Evolutionary conservation across 352 stramenopile species (phyloP).

Genomic region (Phytophthora pluvialis): DNA sequence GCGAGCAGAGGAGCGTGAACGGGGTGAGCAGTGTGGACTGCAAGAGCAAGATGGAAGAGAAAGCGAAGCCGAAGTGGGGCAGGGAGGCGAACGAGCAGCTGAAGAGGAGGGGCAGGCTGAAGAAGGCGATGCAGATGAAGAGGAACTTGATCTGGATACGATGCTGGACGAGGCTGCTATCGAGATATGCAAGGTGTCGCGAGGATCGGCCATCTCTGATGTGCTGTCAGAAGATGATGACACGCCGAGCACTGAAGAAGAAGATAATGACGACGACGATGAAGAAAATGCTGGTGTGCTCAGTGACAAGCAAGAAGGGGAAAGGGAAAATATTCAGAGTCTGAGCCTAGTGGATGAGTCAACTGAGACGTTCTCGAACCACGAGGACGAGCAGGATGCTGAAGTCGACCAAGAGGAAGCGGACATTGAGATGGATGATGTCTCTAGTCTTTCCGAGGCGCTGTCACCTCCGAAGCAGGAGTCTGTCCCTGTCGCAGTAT

Average conservation of each 20-base stretch:
- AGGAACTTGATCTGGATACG: constrained; percentile 25
- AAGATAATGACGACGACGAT: constrained; percentile 20
- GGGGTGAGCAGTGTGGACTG: neutral
- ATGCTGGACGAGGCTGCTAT: constrained; percentile 35
- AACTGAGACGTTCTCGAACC: neutral
- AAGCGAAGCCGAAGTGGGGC: neutral
- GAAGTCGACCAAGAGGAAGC: neutral
- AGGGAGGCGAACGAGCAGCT: neutral
- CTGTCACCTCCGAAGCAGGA: neutral
- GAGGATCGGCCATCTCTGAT: constrained; percentile 29
- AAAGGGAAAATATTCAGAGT: constrained; percentile 12
- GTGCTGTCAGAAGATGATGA: constrained; percentile 42
- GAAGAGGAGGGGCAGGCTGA: neutral
- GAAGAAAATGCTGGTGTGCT: constrained; percentile 2
- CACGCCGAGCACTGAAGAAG: constrained; percentile 14
- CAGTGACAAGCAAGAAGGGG: neutral
- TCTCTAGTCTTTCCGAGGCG: neutral
- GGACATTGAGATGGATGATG: neutral
- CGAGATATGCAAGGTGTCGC: constrained; percentile 29
- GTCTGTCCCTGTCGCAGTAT: neutral
- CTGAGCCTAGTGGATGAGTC: constrained; percentile 19
- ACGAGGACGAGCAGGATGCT: constrained; percentile 5
- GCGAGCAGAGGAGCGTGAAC: neutral
- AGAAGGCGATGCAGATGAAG: neutral
- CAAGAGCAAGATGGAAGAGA: neutral